Conservation (phyloP, 1,284 basidiomycete genomes). For the Trametes polyzona region DNA sequence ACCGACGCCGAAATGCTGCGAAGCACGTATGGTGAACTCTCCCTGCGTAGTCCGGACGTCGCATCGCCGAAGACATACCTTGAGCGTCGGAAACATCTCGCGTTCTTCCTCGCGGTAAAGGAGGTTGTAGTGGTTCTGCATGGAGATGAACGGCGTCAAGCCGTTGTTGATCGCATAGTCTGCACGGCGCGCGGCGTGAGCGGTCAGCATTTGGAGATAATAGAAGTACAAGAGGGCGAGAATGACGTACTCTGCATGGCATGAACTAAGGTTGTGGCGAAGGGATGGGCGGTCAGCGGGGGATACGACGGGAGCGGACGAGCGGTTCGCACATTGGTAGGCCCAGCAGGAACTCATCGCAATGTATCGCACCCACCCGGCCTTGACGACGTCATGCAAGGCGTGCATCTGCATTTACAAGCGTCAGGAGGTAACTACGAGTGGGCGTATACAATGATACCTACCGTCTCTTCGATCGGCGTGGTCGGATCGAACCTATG, state of each 20-base stretch:
- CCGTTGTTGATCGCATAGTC: constrained; percentile 36
- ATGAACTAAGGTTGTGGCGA: no score
- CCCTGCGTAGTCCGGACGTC: no score
- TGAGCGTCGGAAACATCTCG: constrained; percentile 38
- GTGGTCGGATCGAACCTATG: constrained; percentile 34
- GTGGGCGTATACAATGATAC: no score
- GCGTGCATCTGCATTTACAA: constrained; percentile 39
- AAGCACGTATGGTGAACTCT: not conserved
- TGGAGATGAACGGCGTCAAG: constrained; percentile 43
- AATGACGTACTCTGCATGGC: constrained; percentile 30
- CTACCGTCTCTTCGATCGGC: constrained; percentile 34
- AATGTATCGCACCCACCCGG: constrained; percentile 41
- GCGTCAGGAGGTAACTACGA: no score
- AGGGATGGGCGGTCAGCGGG: not conserved
- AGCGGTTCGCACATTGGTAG: constrained; percentile 30
- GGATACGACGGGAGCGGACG: not conserved
- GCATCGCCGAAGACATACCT: no score
- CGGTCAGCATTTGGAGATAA: no score
- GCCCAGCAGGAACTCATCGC: constrained; percentile 44
- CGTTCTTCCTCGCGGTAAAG: constrained; percentile 44
- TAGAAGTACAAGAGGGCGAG: not conserved
- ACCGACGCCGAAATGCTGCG: constrained; percentile 39
- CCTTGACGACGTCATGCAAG: constrained; percentile 40
- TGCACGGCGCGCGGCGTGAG: constrained; percentile 3
- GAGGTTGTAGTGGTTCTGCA: constrained; percentile 43